A percentile compares a stretch with the other conserved stretches of the same genome.
Evolutionary conservation across 495 filamentous ascomycete species (phyloP).

Genomic region (Penicillium herquei): DNA sequence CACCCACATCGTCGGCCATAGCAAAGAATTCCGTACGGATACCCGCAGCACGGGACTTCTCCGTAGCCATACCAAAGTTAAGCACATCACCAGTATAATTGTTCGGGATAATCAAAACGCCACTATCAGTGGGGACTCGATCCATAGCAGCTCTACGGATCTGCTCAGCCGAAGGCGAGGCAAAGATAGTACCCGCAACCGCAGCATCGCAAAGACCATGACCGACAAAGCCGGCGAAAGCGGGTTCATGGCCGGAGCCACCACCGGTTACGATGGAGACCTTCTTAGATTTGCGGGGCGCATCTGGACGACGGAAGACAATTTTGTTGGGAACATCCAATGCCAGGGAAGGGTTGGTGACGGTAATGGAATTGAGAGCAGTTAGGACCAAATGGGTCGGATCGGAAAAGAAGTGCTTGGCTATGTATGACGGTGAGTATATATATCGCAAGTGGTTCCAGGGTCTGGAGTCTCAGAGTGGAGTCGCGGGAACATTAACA

Average conservation of each 20-base stretch:
- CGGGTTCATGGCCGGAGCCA: constrained; percentile 90
- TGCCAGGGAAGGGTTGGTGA: constrained; percentile 82
- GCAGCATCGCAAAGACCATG: constrained; percentile 78
- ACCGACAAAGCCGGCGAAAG: constrained; percentile 72
- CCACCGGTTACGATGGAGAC: constrained; percentile 88
- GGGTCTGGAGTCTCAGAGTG: no score
- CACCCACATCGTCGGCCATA: constrained; percentile 93
- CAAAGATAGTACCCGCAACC: constrained; percentile 92
- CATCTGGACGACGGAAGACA: constrained; percentile 70
- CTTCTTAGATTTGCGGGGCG: constrained; percentile 43
- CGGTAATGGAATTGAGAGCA: constrained; percentile 72
- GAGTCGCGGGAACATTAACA: no score
- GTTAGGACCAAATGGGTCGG: constrained; percentile 75
- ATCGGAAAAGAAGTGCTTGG: constrained; percentile 93
- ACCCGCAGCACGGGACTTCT: constrained; percentile 84
- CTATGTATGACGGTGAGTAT: constrained; percentile 18
- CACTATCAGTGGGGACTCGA: constrained; percentile 65
- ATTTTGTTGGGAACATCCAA: constrained; percentile 83
- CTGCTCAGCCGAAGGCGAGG: constrained; percentile 83
- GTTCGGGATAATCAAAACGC: constrained; percentile 68
- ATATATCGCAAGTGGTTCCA: background rate
- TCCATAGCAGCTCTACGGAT: constrained; percentile 73
- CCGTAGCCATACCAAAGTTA: constrained; percentile 92
- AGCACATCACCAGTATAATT: constrained; percentile 80
- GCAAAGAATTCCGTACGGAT: constrained; percentile 87